A percentile compares a stretch with the other conserved stretches of the same genome.
Conservation (phyloP, 1,284 basidiomycete genomes). For the Fomitopsis palustris region DNA sequence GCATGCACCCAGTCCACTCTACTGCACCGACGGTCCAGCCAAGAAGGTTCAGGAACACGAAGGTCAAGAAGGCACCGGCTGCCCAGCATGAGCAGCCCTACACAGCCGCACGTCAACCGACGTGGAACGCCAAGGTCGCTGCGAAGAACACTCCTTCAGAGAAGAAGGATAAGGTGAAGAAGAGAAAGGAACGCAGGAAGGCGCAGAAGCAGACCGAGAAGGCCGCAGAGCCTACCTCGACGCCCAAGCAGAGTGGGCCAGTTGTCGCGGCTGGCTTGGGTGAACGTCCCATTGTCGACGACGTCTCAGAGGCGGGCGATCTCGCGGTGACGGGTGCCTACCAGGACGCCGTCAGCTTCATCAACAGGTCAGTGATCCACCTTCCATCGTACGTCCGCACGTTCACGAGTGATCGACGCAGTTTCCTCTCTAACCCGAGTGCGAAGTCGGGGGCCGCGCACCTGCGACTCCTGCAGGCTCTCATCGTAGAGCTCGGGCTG, state of each 20-base stretch:
- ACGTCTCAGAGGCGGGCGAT: conserved; percentile 45
- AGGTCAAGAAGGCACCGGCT: conserved; percentile 6
- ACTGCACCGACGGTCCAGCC: conserved; percentile 8
- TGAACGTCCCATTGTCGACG: conserved; percentile 45
- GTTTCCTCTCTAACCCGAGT: conserved; percentile 49
- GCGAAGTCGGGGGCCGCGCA: conserved; percentile 41
- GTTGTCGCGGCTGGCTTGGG: conserved; percentile 23
- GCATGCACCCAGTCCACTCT: background rate
- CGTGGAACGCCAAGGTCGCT: background rate
- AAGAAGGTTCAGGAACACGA: conserved; percentile 14
- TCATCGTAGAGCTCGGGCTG: conserved; percentile 42
- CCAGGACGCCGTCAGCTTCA: conserved; percentile 52
- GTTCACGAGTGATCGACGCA: background rate
- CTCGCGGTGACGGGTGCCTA: conserved; percentile 34
- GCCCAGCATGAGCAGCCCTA: background rate
- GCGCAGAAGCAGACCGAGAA: conserved; percentile 15
- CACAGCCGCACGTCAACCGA: background rate
- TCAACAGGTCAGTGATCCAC: conserved; percentile 22
- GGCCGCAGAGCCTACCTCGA: conserved; percentile 14
- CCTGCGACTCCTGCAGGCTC: conserved; percentile 37
- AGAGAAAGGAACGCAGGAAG: conserved; percentile 4
- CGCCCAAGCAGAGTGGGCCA: conserved; percentile 2
- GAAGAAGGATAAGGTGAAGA: conserved; percentile 7
- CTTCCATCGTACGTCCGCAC: background rate
- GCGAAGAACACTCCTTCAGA: background rate